A percentile compares a stretch with the other conserved stretches of the same genome.
phyloP scores from a whole-genome alignment of 140 eudicot genomes.

The Anethum foeniculum region DNA sequence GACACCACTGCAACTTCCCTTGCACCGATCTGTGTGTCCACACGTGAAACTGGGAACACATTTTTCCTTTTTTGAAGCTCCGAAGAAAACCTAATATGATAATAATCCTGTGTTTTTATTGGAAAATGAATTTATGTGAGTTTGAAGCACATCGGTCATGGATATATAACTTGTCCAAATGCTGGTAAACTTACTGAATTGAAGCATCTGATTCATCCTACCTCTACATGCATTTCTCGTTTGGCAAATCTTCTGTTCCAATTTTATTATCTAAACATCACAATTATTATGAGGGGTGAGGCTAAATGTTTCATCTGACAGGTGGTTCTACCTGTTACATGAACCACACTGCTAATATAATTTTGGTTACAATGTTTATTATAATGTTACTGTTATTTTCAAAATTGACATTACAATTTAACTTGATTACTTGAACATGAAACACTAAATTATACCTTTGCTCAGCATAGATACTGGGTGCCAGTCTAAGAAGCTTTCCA shows the following conservation, averaged over 20 bases:
- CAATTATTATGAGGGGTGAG: not conserved
- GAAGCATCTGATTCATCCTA: not conserved
- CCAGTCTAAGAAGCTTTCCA: not conserved
- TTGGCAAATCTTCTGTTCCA: not conserved
- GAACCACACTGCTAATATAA: not conserved
- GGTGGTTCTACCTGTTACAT: not conserved
- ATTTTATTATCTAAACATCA: not conserved
- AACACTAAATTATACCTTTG: not conserved
- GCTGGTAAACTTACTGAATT: not conserved
- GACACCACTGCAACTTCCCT: not conserved
- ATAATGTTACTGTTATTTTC: not conserved
- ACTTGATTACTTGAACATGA: not conserved
- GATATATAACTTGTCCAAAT: too few relatives aligned
- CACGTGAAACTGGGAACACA: not conserved
- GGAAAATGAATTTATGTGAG: too few relatives aligned
- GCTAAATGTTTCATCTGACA: too few relatives aligned
- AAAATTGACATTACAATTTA: not conserved
- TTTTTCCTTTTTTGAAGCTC: too few relatives aligned
- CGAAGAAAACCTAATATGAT: too few relatives aligned
- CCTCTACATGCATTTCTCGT: not conserved
- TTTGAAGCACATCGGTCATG: not conserved
- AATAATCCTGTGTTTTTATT: not conserved
- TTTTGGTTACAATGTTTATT: not conserved
- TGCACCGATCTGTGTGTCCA: not conserved
- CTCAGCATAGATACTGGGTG: not conserved